Evolutionary conservation across 108 stramenopile genomes (phyloP).

Genomic region (Skeletonema grethae): DNA sequence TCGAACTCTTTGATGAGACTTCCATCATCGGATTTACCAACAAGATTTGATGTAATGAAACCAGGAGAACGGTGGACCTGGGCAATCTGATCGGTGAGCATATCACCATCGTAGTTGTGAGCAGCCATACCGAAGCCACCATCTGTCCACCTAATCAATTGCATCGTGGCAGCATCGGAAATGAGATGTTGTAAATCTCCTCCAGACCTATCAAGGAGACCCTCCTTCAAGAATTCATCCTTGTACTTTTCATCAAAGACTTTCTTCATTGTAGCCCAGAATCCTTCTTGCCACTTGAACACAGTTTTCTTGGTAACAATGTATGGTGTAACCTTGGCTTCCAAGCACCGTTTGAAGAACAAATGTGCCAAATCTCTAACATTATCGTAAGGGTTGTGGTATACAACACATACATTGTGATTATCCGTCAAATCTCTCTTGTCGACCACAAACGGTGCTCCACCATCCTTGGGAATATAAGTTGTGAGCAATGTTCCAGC

Average conservation of each 20-base stretch:
- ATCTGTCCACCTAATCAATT: constrained; percentile 97
- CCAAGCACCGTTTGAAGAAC: constrained; percentile 92
- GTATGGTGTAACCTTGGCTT: constrained; percentile 91
- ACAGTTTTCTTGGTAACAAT: constrained; percentile 99
- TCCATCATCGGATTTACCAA: constrained; percentile 92
- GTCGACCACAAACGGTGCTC: constrained; percentile 89
- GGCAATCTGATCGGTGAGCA: constrained; percentile 97
- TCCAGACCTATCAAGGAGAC: constrained; percentile 87
- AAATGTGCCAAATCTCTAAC: constrained; percentile 90
- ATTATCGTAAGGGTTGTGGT: constrained; percentile 98
- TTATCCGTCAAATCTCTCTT: constrained; percentile 93
- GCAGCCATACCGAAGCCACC: constrained; percentile 97
- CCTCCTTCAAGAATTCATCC: constrained; percentile 74
- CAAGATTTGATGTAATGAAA: constrained; percentile 96
- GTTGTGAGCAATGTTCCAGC: constrained; percentile 90
- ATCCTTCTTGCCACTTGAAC: constrained; percentile 99
- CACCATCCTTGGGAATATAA: constrained; percentile 88
- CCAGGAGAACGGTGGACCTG: constrained; percentile 98
- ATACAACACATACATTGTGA: constrained; percentile 93
- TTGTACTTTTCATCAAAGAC: constrained; percentile 94
- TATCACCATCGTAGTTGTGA: constrained; percentile 96
- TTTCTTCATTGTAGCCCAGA: constrained; percentile 93
- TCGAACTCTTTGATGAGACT: constrained; percentile 92
- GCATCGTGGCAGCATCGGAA: constrained; percentile 98
- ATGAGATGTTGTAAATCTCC: constrained; percentile 94